A percentile compares a stretch with the other conserved stretches of the same genome.
Conservation (phyloP, 345 rosid genomes). For the Nephelium lappaceum region DNA sequence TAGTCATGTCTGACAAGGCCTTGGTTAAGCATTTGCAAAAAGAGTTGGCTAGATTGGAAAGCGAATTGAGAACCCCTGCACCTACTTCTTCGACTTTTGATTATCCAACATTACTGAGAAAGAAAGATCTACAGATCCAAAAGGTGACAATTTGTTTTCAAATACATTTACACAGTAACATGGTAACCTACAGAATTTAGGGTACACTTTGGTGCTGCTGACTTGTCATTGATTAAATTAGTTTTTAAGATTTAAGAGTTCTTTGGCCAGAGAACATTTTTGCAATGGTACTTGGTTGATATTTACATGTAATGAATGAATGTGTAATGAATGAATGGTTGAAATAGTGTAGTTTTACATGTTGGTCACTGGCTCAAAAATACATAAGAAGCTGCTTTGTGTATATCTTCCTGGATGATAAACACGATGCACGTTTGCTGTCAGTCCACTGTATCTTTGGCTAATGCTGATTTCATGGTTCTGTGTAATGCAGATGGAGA, state of each 20-base stretch:
- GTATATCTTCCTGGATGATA: not conserved
- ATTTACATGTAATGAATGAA: not conserved
- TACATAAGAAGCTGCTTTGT: not conserved
- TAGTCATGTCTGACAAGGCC: conserved; percentile 98
- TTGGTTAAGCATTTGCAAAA: conserved; percentile 92
- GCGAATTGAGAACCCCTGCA: conserved; percentile 75
- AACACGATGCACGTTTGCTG: not conserved
- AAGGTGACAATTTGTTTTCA: conserved; percentile 55
- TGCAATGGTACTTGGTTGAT: not conserved
- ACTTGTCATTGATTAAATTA: not conserved
- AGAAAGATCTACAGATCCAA: conserved; percentile 89
- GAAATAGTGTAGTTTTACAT: not conserved
- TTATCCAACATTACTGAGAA: conserved; percentile 65
- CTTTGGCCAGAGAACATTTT: conserved; percentile 5
- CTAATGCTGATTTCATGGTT: conserved; percentile 24
- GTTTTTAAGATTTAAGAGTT: not conserved
- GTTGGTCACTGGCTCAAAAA: not conserved
- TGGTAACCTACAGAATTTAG: not conserved
- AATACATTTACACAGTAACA: not conserved
- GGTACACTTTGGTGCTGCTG: conserved; percentile 1
- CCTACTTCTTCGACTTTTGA: conserved; percentile 60
- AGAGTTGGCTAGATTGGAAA: conserved; percentile 92
- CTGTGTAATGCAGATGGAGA: conserved; percentile 71
- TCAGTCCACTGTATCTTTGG: not conserved
- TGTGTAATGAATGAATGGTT: not conserved